Evolutionary conservation across 352 stramenopile species (phyloP).

Genomic region (Saprolegnia diclina): DNA sequence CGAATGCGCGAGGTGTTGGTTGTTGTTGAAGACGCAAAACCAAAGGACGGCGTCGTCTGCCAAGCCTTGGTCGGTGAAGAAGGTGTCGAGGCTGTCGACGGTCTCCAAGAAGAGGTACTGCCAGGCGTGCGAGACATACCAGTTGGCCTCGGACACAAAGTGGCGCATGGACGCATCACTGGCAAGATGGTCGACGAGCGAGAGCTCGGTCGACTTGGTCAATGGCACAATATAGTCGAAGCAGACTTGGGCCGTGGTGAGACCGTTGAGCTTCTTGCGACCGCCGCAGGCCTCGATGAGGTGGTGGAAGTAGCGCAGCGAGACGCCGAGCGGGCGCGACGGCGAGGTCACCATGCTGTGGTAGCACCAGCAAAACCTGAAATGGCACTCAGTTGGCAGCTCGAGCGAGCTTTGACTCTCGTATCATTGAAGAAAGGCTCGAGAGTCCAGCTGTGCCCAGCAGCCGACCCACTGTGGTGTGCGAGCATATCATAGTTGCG

Average conservation of each 20-base stretch:
- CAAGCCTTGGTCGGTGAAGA: not conserved
- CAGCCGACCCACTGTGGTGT: not conserved
- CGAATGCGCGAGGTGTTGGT: not conserved
- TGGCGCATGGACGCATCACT: not conserved
- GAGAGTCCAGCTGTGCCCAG: not conserved
- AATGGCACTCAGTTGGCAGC: not conserved
- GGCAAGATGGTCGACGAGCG: constrained; percentile 10
- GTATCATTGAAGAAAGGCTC: too few species aligned
- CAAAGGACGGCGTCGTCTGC: not conserved
- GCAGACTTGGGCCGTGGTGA: constrained; percentile 17
- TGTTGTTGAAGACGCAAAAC: constrained; percentile 25
- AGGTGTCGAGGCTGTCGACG: constrained; percentile 3
- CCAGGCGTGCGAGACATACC: constrained; percentile 19
- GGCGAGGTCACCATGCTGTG: too few species aligned
- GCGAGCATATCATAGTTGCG: not conserved
- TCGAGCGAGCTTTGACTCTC: not conserved
- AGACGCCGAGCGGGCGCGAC: not conserved
- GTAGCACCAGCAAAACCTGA: too few species aligned
- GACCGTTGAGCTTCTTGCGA: not conserved
- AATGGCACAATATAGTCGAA: not conserved
- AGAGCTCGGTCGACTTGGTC: not conserved
- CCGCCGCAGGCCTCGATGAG: constrained; percentile 11
- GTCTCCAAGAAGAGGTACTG: constrained; percentile 11
- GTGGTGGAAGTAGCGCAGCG: constrained; percentile 5
- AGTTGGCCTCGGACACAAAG: not conserved